Percentiles rank a stretch among this genome's conserved stretches.
phyloP scores from a whole-genome alignment of 192 early-diverging fungal species.

The Coemansia sp. region DNA sequence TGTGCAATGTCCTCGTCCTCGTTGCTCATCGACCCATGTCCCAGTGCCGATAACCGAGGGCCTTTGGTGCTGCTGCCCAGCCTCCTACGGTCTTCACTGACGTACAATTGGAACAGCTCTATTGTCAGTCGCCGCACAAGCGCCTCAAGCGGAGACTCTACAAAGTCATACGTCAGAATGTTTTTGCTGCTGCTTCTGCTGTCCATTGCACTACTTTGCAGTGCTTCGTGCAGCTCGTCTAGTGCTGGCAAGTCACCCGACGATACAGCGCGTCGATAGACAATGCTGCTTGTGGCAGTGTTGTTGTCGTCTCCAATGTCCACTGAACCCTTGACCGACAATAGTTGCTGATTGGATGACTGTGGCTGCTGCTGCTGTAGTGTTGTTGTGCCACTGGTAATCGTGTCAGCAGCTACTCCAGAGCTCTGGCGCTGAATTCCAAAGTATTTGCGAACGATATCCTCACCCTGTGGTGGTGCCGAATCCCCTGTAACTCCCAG shows the following conservation, averaged over 20 bases:
- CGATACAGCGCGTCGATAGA: slow-evolving; percentile 50
- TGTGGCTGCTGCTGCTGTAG: slow-evolving; percentile 4
- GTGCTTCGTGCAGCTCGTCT: slow-evolving; percentile 17
- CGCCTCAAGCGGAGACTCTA: slow-evolving; percentile 54
- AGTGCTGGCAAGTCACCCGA: slow-evolving; percentile 51
- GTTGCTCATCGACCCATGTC: neutral
- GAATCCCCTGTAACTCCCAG: slow-evolving; percentile 8
- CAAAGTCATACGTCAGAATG: slow-evolving; percentile 50
- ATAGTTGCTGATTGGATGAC: slow-evolving; percentile 1
- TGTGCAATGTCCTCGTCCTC: slow-evolving; percentile 26
- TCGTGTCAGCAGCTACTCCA: neutral
- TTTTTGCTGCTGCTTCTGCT: slow-evolving; percentile 13
- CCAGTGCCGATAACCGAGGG: neutral
- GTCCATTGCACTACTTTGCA: slow-evolving; percentile 1
- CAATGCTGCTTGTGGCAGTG: slow-evolving; percentile 23
- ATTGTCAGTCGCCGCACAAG: slow-evolving; percentile 51
- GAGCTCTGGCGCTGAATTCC: slow-evolving; percentile 29
- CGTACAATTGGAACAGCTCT: slow-evolving; percentile 55
- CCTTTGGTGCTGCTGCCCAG: neutral
- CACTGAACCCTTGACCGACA: neutral
- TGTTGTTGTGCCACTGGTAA: neutral
- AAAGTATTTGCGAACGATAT: slow-evolving; percentile 54
- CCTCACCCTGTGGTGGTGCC: slow-evolving; percentile 25
- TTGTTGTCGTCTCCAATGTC: slow-evolving; percentile 1
- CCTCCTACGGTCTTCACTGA: slow-evolving; percentile 51